Conservation (phyloP, 2,329 filamentous ascomycete species). For the Cercospora zeae-maydis region DNA sequence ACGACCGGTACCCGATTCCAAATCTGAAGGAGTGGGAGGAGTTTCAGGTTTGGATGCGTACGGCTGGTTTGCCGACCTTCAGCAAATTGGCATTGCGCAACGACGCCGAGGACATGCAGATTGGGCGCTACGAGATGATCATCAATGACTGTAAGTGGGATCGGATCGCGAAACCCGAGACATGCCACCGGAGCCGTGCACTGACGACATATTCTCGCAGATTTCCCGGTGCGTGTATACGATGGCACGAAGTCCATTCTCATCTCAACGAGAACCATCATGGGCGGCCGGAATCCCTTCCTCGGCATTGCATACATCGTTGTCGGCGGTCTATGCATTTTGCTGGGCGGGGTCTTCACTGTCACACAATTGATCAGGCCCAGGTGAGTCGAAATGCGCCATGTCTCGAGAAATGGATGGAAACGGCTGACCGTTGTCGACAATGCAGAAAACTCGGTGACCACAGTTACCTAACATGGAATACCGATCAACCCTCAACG, state of each 20-base stretch:
- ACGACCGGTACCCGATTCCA: conserved; percentile 66
- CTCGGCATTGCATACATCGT: conserved; percentile 94
- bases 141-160: conserved; percentile 71
- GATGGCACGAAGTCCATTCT: conserved; percentile 86
- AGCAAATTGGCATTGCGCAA: conserved; percentile 90
- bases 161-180: conserved; percentile 4
- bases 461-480: conserved; percentile 97
- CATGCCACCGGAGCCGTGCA: not conserved
- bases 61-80: conserved; percentile 87
- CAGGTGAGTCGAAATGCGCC: conserved; percentile 54
- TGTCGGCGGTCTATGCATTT: conserved; percentile 85
- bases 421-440: not conserved
- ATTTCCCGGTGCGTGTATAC: conserved; percentile 74
- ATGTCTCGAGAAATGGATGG: not conserved
- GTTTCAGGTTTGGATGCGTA: conserved; percentile 99
- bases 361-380: conserved; percentile 87
- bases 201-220: conserved; percentile 46
- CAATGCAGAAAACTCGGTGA: conserved; percentile 82
- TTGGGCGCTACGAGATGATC: conserved; percentile 71
- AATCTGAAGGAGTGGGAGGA: conserved; percentile 71
- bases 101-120: conserved; percentile 62
- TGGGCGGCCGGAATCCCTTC: conserved; percentile 94
- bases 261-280: conserved; percentile 83
- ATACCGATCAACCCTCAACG: conserved; percentile 63
- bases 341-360: conserved; percentile 84